Percentiles rank a stretch among this genome's conserved stretches.
phyloP scores from a whole-genome alignment of 148 eudicot genomes.

The Polygonum maritimum region DNA sequence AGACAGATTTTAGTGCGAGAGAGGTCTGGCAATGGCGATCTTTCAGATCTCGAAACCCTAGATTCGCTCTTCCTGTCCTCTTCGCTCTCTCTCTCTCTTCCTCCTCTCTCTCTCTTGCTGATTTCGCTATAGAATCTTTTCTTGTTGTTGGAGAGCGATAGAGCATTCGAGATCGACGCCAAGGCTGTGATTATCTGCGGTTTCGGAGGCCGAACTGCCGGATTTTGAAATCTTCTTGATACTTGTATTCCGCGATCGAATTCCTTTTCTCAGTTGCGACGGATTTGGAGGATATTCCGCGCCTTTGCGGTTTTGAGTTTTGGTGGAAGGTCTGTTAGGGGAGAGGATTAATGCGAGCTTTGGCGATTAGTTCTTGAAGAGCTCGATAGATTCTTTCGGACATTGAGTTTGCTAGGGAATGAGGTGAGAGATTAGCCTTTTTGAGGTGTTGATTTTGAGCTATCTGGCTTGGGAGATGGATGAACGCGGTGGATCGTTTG shows the following conservation, averaged over 20 bases:
- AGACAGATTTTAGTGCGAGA: background rate
- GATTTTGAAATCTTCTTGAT: background rate
- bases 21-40: slow-evolving; percentile 7
- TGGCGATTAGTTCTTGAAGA: slow-evolving; percentile 6
- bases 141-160: slow-evolving; percentile 9
- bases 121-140: background rate
- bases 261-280: background rate
- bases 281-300: background rate
- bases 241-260: slow-evolving; percentile 1
- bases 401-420: background rate
- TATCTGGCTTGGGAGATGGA: slow-evolving; percentile 36
- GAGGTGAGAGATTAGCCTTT: background rate
- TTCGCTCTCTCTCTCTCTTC: background rate
- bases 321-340: background rate
- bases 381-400: background rate
- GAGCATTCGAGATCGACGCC: slow-evolving; percentile 8
- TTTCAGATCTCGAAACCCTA: slow-evolving; percentile 10
- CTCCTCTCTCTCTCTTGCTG: background rate
- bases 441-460: background rate
- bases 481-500: slow-evolving; percentile 89
- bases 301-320: background rate
- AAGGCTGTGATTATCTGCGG: background rate
- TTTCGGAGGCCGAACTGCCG: slow-evolving; percentile 3
- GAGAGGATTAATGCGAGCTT: slow-evolving; percentile 1
- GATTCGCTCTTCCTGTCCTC: slow-evolving; percentile 8